Evolutionary conservation across 2,329 filamentous ascomycete species (phyloP).

Genomic region (Monosporascus cannonballus): DNA sequence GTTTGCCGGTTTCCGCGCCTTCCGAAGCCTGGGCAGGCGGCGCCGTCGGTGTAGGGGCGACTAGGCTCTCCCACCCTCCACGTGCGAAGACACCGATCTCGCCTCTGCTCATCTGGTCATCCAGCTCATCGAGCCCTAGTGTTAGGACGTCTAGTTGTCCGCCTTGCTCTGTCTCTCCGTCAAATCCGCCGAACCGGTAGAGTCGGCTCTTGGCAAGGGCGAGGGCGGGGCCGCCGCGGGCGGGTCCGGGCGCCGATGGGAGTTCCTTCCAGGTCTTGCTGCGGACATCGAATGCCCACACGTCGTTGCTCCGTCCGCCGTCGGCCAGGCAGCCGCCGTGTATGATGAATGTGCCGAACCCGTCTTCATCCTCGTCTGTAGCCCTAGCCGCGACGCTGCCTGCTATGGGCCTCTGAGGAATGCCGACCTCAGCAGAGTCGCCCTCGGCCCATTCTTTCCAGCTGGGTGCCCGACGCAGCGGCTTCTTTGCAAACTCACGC

Average conservation of each 20-base stretch:
- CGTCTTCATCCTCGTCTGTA: conserved; percentile 54
- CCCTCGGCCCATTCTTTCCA: conserved; percentile 53
- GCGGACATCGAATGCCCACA: conserved; percentile 72
- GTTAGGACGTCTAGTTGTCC: conserved; percentile 63
- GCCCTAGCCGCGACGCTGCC: conserved; percentile 52
- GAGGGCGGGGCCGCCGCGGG: conserved; percentile 62
- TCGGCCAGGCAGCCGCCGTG: conserved; percentile 68
- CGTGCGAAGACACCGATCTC: conserved; percentile 46
- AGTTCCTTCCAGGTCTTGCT: conserved; percentile 61
- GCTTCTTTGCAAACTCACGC: conserved; percentile 37
- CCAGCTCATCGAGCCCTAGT: conserved; percentile 49
- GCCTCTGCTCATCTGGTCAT: conserved; percentile 40
- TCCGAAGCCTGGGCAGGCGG: conserved; percentile 18
- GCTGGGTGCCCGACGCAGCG: conserved; percentile 31
- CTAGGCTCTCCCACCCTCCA: conserved; percentile 49
- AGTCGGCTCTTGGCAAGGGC: conserved; percentile 57
- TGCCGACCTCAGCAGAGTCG: conserved; percentile 47
- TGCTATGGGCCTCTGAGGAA: conserved; percentile 53
- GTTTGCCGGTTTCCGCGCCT: conserved; percentile 15
- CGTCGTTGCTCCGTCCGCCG: conserved; percentile 56
- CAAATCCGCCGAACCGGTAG: conserved; percentile 77
- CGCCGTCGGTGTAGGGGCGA: conserved; percentile 29
- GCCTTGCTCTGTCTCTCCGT: conserved; percentile 63
- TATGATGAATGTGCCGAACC: conserved; percentile 64
- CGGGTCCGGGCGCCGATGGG: conserved; percentile 58